Conservation (phyloP, 1,139 yeast genomes). For the Pichia sp. region DNA sequence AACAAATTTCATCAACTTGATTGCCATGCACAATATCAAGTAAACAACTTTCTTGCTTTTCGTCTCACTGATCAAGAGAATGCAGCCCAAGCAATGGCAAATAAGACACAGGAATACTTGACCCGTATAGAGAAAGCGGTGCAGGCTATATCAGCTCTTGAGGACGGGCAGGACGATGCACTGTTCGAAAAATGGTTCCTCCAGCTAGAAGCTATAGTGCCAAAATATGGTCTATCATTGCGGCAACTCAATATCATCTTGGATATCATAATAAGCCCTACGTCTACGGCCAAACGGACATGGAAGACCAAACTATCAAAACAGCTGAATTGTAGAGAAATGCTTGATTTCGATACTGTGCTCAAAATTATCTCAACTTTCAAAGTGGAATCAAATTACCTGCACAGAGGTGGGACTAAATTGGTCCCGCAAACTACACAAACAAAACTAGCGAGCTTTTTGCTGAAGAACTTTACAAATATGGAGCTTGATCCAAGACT, state of each 20-base stretch:
- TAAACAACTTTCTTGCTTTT: no score
- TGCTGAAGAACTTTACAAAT: conserved; percentile 17
- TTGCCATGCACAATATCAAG: no score
- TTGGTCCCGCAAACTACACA: conserved; percentile 14
- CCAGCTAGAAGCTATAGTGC: conserved; percentile 17
- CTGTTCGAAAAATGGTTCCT: conserved; percentile 3
- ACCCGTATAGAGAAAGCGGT: no score
- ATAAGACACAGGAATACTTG: no score
- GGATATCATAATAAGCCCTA: conserved; percentile 16
- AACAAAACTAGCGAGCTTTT: conserved; percentile 13
- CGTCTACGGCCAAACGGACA: conserved; percentile 9
- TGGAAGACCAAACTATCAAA: conserved; percentile 16
- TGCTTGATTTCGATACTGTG: conserved; percentile 18
- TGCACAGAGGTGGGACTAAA: conserved; percentile 10
- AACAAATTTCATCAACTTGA: no score
- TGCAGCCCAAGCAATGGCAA: no score
- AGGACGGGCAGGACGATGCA: no score
- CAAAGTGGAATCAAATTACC: conserved; percentile 14
- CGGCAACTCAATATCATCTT: conserved; percentile 16
- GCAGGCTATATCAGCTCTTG: no score
- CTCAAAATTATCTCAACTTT: conserved; percentile 18
- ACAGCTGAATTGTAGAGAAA: conserved; percentile 17
- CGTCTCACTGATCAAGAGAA: no score
- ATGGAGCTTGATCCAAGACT: conserved; percentile 17
- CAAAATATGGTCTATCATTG: conserved; percentile 19